Percentiles rank a stretch among this genome's conserved stretches.
Conservation (phyloP, 2,329 filamentous ascomycete species). For the Tolypocladium cylindrosporum region DNA sequence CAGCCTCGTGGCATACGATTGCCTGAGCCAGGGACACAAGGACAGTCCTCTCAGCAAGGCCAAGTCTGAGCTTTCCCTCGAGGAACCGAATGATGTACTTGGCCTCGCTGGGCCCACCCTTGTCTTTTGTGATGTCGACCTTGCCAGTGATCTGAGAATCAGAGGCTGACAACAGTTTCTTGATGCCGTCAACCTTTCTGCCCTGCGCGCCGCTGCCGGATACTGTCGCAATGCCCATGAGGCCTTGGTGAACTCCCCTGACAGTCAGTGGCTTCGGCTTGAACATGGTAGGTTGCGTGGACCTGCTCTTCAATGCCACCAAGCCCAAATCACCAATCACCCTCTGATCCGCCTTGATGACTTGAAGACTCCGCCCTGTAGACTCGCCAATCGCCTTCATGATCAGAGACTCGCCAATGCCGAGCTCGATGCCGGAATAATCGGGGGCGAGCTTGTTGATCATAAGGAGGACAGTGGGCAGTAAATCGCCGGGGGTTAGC, state of each 20-base stretch:
- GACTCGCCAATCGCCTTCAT: conserved; percentile 98
- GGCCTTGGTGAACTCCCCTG: conserved; percentile 72
- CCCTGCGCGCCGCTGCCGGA: conserved; percentile 81
- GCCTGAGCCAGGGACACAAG: conserved; percentile 86
- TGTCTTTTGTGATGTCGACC: conserved; percentile 84
- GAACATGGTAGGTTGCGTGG: conserved; percentile 96
- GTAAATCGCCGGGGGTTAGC: conserved; percentile 76
- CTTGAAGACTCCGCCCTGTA: conserved; percentile 74
- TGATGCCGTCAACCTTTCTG: conserved; percentile 87
- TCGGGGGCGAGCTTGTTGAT: conserved; percentile 96
- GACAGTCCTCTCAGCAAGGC: conserved; percentile 85
- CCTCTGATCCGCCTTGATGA: conserved; percentile 93
- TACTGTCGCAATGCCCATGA: conserved; percentile 81
- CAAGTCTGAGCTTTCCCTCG: conserved; percentile 86
- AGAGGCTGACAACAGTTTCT: conserved; percentile 87
- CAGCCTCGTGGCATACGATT: conserved; percentile 71
- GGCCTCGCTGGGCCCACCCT: conserved; percentile 87
- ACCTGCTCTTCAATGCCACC: conserved; percentile 90
- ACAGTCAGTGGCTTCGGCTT: conserved; percentile 89
- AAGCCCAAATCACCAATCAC: conserved; percentile 93
- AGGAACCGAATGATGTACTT: conserved; percentile 90
- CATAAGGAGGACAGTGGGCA: conserved; percentile 88
- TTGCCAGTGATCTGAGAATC: conserved; percentile 66
- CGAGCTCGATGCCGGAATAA: conserved; percentile 90
- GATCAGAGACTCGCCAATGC: conserved; percentile 96